phyloP scores from a whole-genome alignment of 495 filamentous ascomycete genomes.

The Xanthoparmelia taractica region DNA sequence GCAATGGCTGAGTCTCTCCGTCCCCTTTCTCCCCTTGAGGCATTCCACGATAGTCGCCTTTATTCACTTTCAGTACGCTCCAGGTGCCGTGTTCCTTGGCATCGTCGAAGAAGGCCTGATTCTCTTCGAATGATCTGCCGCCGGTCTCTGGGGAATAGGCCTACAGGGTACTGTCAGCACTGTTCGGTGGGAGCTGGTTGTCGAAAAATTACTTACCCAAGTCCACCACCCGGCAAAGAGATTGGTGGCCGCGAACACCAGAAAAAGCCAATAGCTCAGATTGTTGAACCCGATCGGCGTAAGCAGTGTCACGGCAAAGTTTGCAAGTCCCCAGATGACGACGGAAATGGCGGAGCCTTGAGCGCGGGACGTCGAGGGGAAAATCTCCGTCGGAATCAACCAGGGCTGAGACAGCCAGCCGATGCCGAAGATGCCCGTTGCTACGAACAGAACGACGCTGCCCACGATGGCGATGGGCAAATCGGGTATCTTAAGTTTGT shows the following conservation, averaged over 20 bases:
- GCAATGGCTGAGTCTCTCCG: conserved; percentile 37
- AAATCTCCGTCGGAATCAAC: conserved; percentile 55
- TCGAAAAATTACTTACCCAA: conserved; percentile 26
- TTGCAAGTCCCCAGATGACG: conserved; percentile 50
- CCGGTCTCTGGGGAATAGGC: conserved; percentile 46
- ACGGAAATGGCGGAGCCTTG: conserved; percentile 47
- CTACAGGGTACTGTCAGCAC: conserved; percentile 10
- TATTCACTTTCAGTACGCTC: conserved; percentile 40
- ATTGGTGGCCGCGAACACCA: conserved; percentile 47
- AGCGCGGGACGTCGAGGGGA: conserved; percentile 45
- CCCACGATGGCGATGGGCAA: conserved; percentile 41
- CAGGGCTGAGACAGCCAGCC: conserved; percentile 50
- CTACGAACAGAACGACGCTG: conserved; percentile 39
- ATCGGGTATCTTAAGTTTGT: conserved; percentile 30
- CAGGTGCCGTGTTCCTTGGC: conserved; percentile 41
- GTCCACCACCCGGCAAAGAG: conserved; percentile 45
- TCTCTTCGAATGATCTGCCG: conserved; percentile 48
- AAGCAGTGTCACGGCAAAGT: conserved; percentile 47
- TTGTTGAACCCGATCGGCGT: conserved; percentile 52
- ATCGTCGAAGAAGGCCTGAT: conserved; percentile 46
- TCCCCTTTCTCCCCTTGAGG: conserved; percentile 35
- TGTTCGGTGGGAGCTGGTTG: neutral
- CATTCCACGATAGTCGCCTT: conserved; percentile 41
- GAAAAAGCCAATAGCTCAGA: conserved; percentile 47
- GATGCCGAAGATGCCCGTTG: conserved; percentile 50